These are phyloP conservation scores for Ceratocystis eucalypticola DNA, from an alignment of 2,329 filamentous ascomycete genomes.

Conservation along the genomic window DNA sequence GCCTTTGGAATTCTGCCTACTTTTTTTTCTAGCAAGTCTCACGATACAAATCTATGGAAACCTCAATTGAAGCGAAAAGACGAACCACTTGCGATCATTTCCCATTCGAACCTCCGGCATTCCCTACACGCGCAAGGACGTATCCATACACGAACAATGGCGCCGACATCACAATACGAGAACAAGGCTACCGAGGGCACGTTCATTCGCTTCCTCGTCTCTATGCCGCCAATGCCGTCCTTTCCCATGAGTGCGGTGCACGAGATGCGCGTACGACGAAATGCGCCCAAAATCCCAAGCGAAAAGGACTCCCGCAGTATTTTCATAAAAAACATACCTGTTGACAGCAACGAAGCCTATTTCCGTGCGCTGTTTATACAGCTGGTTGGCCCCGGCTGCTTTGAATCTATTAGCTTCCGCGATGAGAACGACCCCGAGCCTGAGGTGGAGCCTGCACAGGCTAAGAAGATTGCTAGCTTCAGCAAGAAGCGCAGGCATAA, in stretches of 20 bases:
- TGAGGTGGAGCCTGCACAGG: conserved; percentile 28
- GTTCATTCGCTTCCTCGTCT: conserved; percentile 57
- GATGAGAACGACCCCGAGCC: conserved; percentile 35
- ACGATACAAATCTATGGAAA: no score
- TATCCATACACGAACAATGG: conserved; percentile 11
- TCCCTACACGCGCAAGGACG: background rate
- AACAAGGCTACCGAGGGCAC: conserved; percentile 31
- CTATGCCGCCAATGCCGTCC: conserved; percentile 48
- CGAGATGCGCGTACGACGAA: conserved; percentile 74
- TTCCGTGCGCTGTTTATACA: conserved; percentile 61
- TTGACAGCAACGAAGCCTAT: conserved; percentile 66
- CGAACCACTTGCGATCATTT: no score
- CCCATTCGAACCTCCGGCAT: no score
- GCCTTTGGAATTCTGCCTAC: conserved; percentile 14
- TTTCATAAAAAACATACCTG: conserved; percentile 80
- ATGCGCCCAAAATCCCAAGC: conserved; percentile 65
- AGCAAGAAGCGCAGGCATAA: conserved; percentile 38
- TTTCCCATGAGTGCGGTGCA: conserved; percentile 50
- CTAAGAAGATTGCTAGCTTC: conserved; percentile 28
- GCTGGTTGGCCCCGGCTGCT: conserved; percentile 61
- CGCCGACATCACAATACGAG: conserved; percentile 8
- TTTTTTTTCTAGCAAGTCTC: conserved; percentile 13
- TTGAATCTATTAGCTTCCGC: conserved; percentile 68
- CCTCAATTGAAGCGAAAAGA: no score
- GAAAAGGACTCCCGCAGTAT: conserved; percentile 63